Conservation (phyloP, 306 rosid species). For the Glycine tomentella region DNA sequence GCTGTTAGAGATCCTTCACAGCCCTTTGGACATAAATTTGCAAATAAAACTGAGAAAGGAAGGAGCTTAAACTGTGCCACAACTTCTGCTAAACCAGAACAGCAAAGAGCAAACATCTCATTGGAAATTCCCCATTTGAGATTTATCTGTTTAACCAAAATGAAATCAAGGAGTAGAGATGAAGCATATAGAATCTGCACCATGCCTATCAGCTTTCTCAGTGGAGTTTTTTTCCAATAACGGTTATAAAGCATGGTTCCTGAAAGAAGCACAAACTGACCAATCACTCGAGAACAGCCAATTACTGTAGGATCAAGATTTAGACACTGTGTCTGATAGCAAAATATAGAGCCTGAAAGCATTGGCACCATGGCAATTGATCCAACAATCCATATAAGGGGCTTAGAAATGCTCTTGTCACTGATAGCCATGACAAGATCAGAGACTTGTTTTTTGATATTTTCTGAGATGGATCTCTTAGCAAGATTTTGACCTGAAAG, state of each 20-base stretch:
- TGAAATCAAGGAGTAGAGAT: slow-evolving; percentile 80
- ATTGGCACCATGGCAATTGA: slow-evolving; percentile 79
- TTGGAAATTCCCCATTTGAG: slow-evolving; percentile 73
- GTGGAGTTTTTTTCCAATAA: slow-evolving; percentile 64
- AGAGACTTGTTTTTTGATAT: slow-evolving; percentile 60
- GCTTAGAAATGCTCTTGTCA: slow-evolving; percentile 56
- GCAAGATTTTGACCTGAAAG: slow-evolving; percentile 44
- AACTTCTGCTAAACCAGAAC: slow-evolving; percentile 78
- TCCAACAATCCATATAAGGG: slow-evolving; percentile 80
- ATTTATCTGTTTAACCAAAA: slow-evolving; percentile 74
- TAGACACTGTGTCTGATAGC: slow-evolving; percentile 85
- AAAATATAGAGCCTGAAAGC: slow-evolving; percentile 83
- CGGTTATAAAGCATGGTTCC: slow-evolving; percentile 67
- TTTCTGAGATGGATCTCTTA: slow-evolving; percentile 56
- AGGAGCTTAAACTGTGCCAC: slow-evolving; percentile 84
- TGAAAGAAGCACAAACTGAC: slow-evolving; percentile 86
- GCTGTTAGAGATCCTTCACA: slow-evolving; percentile 95
- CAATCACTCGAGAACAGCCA: slow-evolving; percentile 75
- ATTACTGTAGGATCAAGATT: slow-evolving; percentile 75
- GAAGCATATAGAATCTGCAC: slow-evolving; percentile 72
- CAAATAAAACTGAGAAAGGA: slow-evolving; percentile 81
- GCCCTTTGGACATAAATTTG: slow-evolving; percentile 72
- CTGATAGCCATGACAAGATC: slow-evolving; percentile 60
- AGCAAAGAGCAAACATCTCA: slow-evolving; percentile 71
- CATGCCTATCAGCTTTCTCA: slow-evolving; percentile 65